A percentile compares a stretch with the other conserved stretches of the same genome.
phyloP scores from a whole-genome alignment of 768 basidiomycete species.

The Boletus rubescentipes region DNA sequence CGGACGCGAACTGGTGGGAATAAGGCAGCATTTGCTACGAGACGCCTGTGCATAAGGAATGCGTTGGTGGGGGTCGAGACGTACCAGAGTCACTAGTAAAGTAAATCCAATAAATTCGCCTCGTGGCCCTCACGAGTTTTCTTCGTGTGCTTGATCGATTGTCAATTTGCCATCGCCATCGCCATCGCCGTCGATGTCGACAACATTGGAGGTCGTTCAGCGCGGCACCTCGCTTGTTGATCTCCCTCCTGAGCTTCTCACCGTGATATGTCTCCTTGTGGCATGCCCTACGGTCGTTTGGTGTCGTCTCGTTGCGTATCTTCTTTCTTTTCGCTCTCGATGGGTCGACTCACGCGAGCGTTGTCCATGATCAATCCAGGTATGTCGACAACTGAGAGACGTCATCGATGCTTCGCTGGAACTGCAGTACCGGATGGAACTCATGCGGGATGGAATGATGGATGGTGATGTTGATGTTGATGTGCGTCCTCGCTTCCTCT shows the following conservation, averaged over 20 bases:
- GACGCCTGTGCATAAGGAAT: no score
- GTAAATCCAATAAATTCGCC: not conserved
- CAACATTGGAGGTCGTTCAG: not conserved
- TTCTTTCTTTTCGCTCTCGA: not conserved
- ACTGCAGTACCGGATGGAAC: constrained; percentile 40
- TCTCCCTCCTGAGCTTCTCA: constrained; percentile 17
- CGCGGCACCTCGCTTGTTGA: constrained; percentile 3
- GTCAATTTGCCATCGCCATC: not conserved
- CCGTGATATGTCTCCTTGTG: constrained; percentile 7
- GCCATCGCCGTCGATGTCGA: not conserved
- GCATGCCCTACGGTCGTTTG: constrained; percentile 9
- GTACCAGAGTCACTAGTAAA: no score
- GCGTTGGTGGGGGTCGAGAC: no score
- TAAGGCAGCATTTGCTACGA: no score
- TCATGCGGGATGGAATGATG: constrained; percentile 39
- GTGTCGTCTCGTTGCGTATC: constrained; percentile 14
- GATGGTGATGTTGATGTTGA: constrained; percentile 12
- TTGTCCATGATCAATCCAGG: constrained; percentile 7
- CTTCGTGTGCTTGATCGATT: not conserved
- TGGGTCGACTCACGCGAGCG: not conserved
- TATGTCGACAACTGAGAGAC: constrained; percentile 19
- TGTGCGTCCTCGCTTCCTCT: not conserved
- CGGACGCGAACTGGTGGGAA: no score
- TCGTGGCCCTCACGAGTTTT: not conserved
- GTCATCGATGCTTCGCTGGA: constrained; percentile 30